Base-by-base conservation (phyloP, 2,329 filamentous ascomycete species). In the Colletotrichum tofieldiae region DNA sequence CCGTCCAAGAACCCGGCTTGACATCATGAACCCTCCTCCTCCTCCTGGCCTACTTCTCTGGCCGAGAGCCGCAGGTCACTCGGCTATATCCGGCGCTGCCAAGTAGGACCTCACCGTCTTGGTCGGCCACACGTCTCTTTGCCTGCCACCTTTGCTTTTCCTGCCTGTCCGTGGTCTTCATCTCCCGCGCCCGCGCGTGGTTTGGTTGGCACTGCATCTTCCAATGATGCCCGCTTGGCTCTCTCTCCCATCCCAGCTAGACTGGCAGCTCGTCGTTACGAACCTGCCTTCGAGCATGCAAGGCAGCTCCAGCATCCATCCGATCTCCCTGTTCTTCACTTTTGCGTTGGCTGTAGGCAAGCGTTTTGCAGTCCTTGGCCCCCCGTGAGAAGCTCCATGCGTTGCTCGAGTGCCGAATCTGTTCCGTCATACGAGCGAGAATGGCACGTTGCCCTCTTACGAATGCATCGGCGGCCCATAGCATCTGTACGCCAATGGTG, bases 41-140 rank as follows among this genome's bases (percentile, higher is more conserved):
- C 23, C 43, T 49, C 26, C 18, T 41, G 26, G 54, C 62, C 35
- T 37, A n/a, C 18, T 59, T 41, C 14, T 63, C 43, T 63, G 69
- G 52, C 69, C 69, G 65, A 72, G 45, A 69, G 29, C 65, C 59
- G 65, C 65, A 72, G 65, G 18, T 29, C 35, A 47, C 45, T 69
- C 59, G 69, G 58, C 39, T 63, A 65, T 37, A 63, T 49, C 49
- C 52, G 45, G 60, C 59, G 65, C 65, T 32, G 69, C 65, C 65
- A 72, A 60, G 69, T 26, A 26, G n/a, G 16, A 54, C 37, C 26
- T 64, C 29, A 37, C 55, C 64, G 29, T 63, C 52, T 67, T 45
- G 67, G 67, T 61, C 54, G 55, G 63, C 60, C 45, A 71, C 43
- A 29, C 58, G 7, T 67, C 62, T 52, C 39, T 41, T 45, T 47